phyloP scores from a whole-genome alignment of 371 early-diverging fungal genomes.

The Mortierella sp. region DNA sequence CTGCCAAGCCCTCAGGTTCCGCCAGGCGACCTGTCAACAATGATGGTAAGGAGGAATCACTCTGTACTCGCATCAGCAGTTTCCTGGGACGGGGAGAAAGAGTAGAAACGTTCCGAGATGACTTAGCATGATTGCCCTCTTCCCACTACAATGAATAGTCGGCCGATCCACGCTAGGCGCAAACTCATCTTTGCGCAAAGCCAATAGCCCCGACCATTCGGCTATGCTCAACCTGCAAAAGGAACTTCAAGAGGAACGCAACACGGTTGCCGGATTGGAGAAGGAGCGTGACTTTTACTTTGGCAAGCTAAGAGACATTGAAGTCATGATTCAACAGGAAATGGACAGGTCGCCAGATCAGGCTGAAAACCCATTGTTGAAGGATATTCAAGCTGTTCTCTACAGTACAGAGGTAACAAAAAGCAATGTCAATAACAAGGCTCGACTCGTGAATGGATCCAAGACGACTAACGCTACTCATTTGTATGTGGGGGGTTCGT shows the following conservation, averaged over 20 bases:
- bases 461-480: too few species aligned
- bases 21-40: slow-evolving; percentile 21
- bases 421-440: too few species aligned
- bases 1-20: slow-evolving; percentile 10
- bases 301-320: slow-evolving; percentile 91
- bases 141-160: too few species aligned
- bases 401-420: slow-evolving; percentile 93
- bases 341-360: slow-evolving; percentile 62
- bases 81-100: too few species aligned
- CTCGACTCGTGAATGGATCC: too few species aligned
- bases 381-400: slow-evolving; percentile 83
- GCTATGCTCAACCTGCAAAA: slow-evolving; percentile 74
- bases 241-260: slow-evolving; percentile 82
- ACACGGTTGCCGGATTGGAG: slow-evolving; percentile 89
- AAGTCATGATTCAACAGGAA: slow-evolving; percentile 86
- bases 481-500: not conserved
- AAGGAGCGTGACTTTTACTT: slow-evolving; percentile 98
- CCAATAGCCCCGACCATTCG: slow-evolving; percentile 52
- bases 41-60: slow-evolving; percentile 9
- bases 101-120: too few species aligned
- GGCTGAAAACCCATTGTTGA: slow-evolving; percentile 61
- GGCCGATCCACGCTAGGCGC: slow-evolving; percentile 36
- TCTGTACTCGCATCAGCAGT: too few species aligned
- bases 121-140: too few species aligned
- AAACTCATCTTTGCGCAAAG: slow-evolving; percentile 32